Base-by-base conservation (phyloP, 2,329 filamentous ascomycete species). In the Acarospora socialis region DNA sequence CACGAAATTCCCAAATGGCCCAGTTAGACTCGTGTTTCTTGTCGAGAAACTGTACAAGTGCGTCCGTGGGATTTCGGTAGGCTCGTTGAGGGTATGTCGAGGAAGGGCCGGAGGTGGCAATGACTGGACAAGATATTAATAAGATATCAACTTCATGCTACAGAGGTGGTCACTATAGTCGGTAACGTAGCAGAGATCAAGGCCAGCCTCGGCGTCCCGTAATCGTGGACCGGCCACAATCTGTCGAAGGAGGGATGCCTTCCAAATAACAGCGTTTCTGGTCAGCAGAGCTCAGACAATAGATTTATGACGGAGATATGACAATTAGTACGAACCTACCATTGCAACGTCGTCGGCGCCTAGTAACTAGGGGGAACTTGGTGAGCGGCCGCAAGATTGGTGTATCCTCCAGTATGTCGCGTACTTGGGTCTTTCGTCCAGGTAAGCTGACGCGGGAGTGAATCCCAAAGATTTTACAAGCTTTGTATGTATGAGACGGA, bases 1-100 rank as follows among this genome's bases (percentile, higher is more conserved):
- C 90, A 27, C 90, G 77, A 47, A 98, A 98, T 58, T 98, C 90
- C 83, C 87, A 98, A 47, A 98, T 93, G 3, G 79, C 75, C 90
- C 90, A 98, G 41, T 90, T 63, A 16, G 73, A 60, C 17, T 70
- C 77, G 56, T 98, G 90, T 48, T 84, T 82, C 26, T 68, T 62
- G 56, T 95, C 83, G 40, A 98, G 76, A 53, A 87, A 98, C 42
- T 72, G 70, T 37, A 95, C 82, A 14, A 98, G 72, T 22, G 77
- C 71, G 49, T 92, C 78, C 30, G 93, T 75, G 0, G 87, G 87
- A 51, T 93, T 98, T 49, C 90, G 81, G 58, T 95, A 98, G 38
- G 83, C 84, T 41, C 80, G 75, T 52, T 92, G 78, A 0, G 90
- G 87, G 50, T 92, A 94, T 12, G 81, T 84, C 40, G 80, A 78